phyloP scores from a whole-genome alignment of 176 grass and related monocot genomes.

The Eragrostis nindensis region DNA sequence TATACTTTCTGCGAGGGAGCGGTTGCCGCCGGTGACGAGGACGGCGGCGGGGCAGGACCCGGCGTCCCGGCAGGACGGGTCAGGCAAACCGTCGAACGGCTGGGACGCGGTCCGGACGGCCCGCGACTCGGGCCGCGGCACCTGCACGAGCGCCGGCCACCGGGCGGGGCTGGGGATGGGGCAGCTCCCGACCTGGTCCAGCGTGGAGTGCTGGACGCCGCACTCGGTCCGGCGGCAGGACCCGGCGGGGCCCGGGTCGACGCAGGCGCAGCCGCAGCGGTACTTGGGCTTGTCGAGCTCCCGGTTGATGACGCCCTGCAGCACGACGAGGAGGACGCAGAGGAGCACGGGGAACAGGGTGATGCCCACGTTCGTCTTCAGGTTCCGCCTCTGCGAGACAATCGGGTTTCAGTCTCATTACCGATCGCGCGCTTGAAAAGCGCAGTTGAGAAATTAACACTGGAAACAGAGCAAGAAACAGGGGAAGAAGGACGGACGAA shows the following conservation, averaged over 20 bases:
- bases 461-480: background rate
- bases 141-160: slow-evolving; percentile 78
- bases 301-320: slow-evolving; percentile 63
- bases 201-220: slow-evolving; percentile 73
- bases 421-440: background rate
- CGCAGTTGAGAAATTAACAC: too few relatives aligned
- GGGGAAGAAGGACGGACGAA: background rate
- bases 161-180: slow-evolving; percentile 55
- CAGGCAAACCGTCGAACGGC: slow-evolving; percentile 51
- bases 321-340: slow-evolving; percentile 59
- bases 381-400: slow-evolving; percentile 67
- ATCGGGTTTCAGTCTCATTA: too few relatives aligned
- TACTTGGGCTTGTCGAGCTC: slow-evolving; percentile 78
- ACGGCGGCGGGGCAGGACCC: slow-evolving; percentile 63
- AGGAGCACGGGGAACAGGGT: slow-evolving; percentile 74
- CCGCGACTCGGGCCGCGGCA: slow-evolving; percentile 58
- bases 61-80: slow-evolving; percentile 48
- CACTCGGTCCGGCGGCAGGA: slow-evolving; percentile 67
- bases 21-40: slow-evolving; percentile 75
- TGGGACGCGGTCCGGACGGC: slow-evolving; percentile 29
- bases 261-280: slow-evolving; percentile 70
- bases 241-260: slow-evolving; percentile 35
- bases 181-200: slow-evolving; percentile 74
- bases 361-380: slow-evolving; percentile 82
- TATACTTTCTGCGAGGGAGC: slow-evolving; percentile 69